A percentile compares a stretch with the other conserved stretches of the same genome.
Conservation (phyloP, 164 flowering plant genomes). For the Vitis riparia region DNA sequence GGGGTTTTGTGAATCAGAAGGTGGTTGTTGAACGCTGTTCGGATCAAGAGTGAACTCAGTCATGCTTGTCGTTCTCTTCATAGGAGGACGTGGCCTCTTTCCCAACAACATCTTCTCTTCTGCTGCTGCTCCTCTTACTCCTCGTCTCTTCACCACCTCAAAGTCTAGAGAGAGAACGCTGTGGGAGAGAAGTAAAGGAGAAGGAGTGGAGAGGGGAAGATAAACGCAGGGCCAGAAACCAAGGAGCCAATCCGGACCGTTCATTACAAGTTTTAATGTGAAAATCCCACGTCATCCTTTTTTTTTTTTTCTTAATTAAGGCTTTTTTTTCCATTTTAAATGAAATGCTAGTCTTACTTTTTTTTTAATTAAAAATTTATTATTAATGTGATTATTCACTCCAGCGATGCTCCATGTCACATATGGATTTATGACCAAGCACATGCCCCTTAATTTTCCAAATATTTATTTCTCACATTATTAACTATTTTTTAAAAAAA, state of each 20-base stretch:
- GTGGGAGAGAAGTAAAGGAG: slow-evolving; percentile 11
- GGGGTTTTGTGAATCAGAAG: slow-evolving; percentile 18
- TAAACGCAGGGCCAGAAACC: slow-evolving; percentile 23
- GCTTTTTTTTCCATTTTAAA: neutral
- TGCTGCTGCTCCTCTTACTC: neutral
- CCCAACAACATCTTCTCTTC: slow-evolving; percentile 51
- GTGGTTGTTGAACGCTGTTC: slow-evolving; percentile 7
- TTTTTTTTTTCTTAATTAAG: neutral
- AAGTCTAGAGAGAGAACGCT: neutral
- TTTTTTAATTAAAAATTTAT: neutral
- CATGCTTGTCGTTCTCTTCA: slow-evolving; percentile 71
- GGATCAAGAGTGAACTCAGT: slow-evolving; percentile 58
- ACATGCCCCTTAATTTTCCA: too few relatives aligned
- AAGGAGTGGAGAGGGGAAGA: slow-evolving; percentile 19
- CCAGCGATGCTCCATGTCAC: too few relatives aligned
- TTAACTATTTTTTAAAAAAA: too few relatives aligned
- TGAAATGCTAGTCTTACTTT: slow-evolving; percentile 3
- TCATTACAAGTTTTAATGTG: neutral
- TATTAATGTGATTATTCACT: too few relatives aligned
- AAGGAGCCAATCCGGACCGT: slow-evolving; percentile 42
- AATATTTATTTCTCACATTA: too few relatives aligned
- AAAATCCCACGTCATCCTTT: slow-evolving; percentile 19
- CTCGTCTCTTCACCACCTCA: too few relatives aligned
- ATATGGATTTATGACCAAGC: too few relatives aligned
- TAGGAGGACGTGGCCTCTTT: slow-evolving; percentile 57